phyloP scores from a whole-genome alignment of 2,329 filamentous ascomycete species.

The Thelonectria discophora region DNA sequence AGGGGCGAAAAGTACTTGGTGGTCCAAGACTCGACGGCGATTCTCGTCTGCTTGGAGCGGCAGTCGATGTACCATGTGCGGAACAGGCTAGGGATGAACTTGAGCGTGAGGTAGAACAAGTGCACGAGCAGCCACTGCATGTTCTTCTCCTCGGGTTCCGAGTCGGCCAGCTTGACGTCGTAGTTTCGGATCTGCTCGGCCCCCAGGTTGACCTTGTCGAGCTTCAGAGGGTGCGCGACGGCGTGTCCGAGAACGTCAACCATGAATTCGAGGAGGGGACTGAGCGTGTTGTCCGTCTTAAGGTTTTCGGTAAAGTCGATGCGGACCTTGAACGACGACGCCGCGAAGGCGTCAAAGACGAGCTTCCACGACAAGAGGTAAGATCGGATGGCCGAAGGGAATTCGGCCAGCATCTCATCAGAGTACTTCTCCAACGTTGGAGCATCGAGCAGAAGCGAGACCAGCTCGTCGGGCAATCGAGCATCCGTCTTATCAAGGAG shows the following conservation, averaged over 20 bases:
- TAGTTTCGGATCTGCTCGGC: constrained; percentile 64
- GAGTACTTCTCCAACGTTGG: constrained; percentile 75
- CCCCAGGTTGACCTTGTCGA: constrained; percentile 73
- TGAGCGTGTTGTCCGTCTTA: constrained; percentile 75
- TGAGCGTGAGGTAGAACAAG: constrained; percentile 83
- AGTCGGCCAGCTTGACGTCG: constrained; percentile 60
- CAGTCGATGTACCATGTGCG: constrained; percentile 87
- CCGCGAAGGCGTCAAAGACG: constrained; percentile 84
- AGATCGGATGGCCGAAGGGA: constrained; percentile 75
- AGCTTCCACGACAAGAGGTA: constrained; percentile 92
- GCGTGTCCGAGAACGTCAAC: constrained; percentile 88
- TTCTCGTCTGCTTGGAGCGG: constrained; percentile 80
- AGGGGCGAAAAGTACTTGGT: constrained; percentile 81
- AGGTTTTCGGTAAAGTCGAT: constrained; percentile 82
- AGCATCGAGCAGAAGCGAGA: constrained; percentile 83
- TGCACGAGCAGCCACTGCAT: constrained; percentile 87
- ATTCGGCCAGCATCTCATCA: constrained; percentile 71
- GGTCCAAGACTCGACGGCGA: constrained; percentile 85
- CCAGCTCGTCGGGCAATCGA: constrained; percentile 81
- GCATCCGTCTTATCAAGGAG: constrained; percentile 77
- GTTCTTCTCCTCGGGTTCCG: constrained; percentile 73
- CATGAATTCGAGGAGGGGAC: constrained; percentile 77
- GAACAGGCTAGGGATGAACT: constrained; percentile 79
- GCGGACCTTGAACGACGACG: constrained; percentile 83
- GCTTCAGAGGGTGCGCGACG: constrained; percentile 75